Evolutionary conservation across 1,139 yeast genomes (phyloP).

Genomic region (Yamadazyma dushanensis): DNA sequence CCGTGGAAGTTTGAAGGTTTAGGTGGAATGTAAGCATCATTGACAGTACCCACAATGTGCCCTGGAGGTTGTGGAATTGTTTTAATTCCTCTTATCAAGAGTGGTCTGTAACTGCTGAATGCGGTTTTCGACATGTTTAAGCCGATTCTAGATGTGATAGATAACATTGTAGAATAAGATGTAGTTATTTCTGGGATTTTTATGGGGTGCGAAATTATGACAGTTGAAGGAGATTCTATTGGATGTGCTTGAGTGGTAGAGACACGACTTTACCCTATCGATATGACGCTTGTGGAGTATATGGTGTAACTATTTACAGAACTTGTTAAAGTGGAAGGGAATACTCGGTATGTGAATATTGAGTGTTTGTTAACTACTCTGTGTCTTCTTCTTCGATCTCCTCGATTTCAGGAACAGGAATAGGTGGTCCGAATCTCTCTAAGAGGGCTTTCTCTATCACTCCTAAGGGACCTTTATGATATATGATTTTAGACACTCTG

Average conservation of each 20-base stretch:
- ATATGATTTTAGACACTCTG: conserved; percentile 41
- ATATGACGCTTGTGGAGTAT: no score
- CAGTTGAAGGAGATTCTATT: conserved; percentile 13
- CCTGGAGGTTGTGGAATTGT: conserved; percentile 69
- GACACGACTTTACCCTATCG: neutral
- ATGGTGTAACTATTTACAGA: neutral
- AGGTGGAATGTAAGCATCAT: conserved; percentile 76
- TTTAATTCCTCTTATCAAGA: conserved; percentile 28
- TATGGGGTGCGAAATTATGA: conserved; percentile 8
- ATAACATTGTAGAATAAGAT: conserved; percentile 7
- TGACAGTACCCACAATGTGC: conserved; percentile 68
- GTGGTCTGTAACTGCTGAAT: conserved; percentile 16
- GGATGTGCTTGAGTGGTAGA: conserved; percentile 5
- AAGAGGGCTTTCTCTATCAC: conserved; percentile 40
- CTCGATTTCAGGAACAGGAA: conserved; percentile 37
- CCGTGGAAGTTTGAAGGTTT: conserved; percentile 66
- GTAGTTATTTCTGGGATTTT: neutral
- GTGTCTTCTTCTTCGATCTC: conserved; percentile 46
- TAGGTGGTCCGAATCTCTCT: conserved; percentile 41
- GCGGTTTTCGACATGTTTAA: conserved; percentile 10
- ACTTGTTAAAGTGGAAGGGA: neutral
- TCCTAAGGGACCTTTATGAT: conserved; percentile 45
- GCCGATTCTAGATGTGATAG: conserved; percentile 10
- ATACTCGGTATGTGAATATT: neutral
- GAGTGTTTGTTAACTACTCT: conserved; percentile 19